Percentiles rank a stretch among this genome's conserved stretches.
phyloP scores from a whole-genome alignment of 2,329 filamentous ascomycete genomes.

The Fusarium pseudocircinatum region DNA sequence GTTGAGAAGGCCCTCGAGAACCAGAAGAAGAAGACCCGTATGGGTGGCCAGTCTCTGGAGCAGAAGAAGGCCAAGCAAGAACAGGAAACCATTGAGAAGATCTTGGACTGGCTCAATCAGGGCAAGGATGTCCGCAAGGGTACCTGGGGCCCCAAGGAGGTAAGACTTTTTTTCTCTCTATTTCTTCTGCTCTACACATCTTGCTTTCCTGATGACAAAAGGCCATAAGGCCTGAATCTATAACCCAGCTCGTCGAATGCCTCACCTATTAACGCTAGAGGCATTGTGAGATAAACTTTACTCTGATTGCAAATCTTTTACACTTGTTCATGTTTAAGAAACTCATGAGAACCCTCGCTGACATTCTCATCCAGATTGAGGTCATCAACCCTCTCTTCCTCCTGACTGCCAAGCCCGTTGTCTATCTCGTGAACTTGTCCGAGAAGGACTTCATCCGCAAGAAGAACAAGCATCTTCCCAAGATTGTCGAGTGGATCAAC shows the following conservation, averaged over 20 bases:
- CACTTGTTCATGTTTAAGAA: conserved; percentile 2
- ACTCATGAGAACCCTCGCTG: conserved; percentile 29
- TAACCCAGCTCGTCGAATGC: conserved; percentile 99
- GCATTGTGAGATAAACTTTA: conserved; percentile 85
- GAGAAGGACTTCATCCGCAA: conserved; percentile 97
- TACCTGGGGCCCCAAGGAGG: conserved; percentile 93
- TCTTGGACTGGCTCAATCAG: conserved; percentile 82
- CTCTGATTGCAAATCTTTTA: conserved; percentile 65
- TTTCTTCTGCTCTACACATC: conserved; percentile 10
- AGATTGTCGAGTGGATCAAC: conserved; percentile 96
- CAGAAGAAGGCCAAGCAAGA: conserved; percentile 98
- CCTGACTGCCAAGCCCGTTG: conserved; percentile 94
- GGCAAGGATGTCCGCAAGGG: conserved; percentile 95
- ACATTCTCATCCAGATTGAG: conserved; percentile 74
- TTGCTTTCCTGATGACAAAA: conserved; percentile 91
- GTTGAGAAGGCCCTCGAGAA: conserved; percentile 93
- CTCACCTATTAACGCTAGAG: conserved; percentile 79
- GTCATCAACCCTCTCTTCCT: conserved; percentile 97
- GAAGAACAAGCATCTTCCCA: conserved; percentile 98
- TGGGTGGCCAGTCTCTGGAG: conserved; percentile 94
- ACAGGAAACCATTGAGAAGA: conserved; percentile 90
- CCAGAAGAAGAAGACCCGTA: conserved; percentile 91
- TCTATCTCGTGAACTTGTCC: conserved; percentile 96
- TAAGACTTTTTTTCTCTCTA: conserved; percentile 59
- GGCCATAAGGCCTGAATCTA: conserved; percentile 90